Evolutionary conservation across 352 stramenopile genomes (phyloP).

Genomic region (Phytophthora sp.): DNA sequence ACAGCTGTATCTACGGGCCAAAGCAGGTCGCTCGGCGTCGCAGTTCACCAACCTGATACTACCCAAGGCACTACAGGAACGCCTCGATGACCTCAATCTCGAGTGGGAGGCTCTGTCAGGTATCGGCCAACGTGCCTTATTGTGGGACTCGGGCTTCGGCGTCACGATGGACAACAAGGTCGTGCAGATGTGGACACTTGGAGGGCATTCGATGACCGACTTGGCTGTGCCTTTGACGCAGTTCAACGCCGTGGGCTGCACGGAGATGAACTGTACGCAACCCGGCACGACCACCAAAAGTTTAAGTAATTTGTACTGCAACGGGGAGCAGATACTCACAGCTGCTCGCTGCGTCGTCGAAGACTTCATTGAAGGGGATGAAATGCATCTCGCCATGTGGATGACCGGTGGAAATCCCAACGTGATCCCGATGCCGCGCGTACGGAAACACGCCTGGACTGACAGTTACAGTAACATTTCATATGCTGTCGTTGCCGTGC

Average conservation of each 20-base stretch:
- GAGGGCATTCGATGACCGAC: constrained; percentile 26
- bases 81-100: constrained; percentile 13
- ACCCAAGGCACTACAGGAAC: constrained; percentile 3
- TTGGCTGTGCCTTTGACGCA: constrained; percentile 30
- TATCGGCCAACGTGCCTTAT: constrained; percentile 30
- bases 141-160: constrained; percentile 41
- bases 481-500: constrained; percentile 29
- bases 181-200: constrained; percentile 36
- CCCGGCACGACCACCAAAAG: not conserved
- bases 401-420: constrained; percentile 32
- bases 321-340: constrained; percentile 27
- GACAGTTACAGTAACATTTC: constrained; percentile 6
- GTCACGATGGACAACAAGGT: constrained; percentile 12
- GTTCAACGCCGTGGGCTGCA: constrained; percentile 22
- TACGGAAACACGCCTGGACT: constrained; percentile 18
- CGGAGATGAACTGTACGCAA: constrained; percentile 28
- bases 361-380: not conserved
- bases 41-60: constrained; percentile 14
- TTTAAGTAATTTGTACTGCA: constrained; percentile 33
- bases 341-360: constrained; percentile 25
- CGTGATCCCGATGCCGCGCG: constrained; percentile 13
- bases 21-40: constrained; percentile 4
- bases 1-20: constrained; percentile 33
- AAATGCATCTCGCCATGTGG: constrained; percentile 35
- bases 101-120: constrained; percentile 26